phyloP scores from a whole-genome alignment of 352 stramenopile genomes.

The Globisporangium megalacanthum region DNA sequence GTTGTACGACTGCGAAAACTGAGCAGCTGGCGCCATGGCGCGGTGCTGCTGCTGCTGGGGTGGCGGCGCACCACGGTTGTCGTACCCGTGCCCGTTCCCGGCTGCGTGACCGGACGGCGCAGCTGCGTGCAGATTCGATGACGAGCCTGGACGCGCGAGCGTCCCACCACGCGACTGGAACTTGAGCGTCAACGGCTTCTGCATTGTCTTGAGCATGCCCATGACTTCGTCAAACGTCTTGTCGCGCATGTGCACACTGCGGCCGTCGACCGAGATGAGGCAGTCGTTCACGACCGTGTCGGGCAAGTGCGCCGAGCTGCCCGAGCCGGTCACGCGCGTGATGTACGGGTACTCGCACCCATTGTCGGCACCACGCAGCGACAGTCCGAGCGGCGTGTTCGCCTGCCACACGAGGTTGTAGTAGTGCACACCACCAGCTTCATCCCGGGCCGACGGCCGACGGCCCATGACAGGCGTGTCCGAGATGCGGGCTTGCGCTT shows the following conservation, averaged over 20 bases:
- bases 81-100: slow-evolving; percentile 12
- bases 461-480: slow-evolving; percentile 33
- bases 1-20: slow-evolving; percentile 37
- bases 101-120: neutral
- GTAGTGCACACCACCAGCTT: slow-evolving; percentile 39
- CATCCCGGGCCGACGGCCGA: slow-evolving; percentile 21
- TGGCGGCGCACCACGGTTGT: slow-evolving; percentile 13
- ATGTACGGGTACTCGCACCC: slow-evolving; percentile 84
- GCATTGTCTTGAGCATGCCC: slow-evolving; percentile 83
- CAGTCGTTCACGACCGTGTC: slow-evolving; percentile 70
- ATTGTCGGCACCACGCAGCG: slow-evolving; percentile 62
- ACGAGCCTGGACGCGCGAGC: slow-evolving; percentile 13
- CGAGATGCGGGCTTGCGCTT: slow-evolving; percentile 23
- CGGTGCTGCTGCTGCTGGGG: slow-evolving; percentile 43
- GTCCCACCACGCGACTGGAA: slow-evolving; percentile 48
- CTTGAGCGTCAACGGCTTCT: slow-evolving; percentile 80
- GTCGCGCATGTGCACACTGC: slow-evolving; percentile 71
- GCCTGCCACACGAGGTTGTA: slow-evolving; percentile 86
- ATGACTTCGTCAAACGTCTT: slow-evolving; percentile 87
- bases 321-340: slow-evolving; percentile 77
- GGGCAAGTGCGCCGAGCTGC: slow-evolving; percentile 73
- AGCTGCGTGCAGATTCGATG: slow-evolving; percentile 16
- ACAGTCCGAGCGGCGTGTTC: slow-evolving; percentile 65
- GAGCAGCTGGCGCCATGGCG: neutral
- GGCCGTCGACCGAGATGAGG: slow-evolving; percentile 75